Evolutionary conservation across 1,139 yeast genomes (phyloP), one percentile per base, ranked within the genome.

Genomic region (Zhuliangozyma blackwelliae): DNA sequence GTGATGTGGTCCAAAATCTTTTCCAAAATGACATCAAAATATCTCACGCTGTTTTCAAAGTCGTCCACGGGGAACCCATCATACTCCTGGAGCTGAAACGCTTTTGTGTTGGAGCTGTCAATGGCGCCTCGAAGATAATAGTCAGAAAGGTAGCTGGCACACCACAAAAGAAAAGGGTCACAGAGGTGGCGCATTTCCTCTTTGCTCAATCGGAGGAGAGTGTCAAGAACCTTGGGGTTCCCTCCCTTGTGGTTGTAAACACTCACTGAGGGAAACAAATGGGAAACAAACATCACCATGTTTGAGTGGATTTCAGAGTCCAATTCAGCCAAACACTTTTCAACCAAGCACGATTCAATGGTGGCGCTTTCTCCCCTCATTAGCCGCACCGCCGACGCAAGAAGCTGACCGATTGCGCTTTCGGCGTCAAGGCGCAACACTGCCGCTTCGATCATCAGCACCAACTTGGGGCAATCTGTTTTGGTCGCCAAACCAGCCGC

Each of bases 141-240:
- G 2, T 54, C 45, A 0, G 78, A 76, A 16, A 77, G 48, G 39
- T 66, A 67, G 11, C 59, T 55, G 0, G 72, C 70, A 34, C 66
- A 56, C 75, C 80, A 76, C 1, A 52, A 19, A 3, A 52, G 52
- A 40, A 72, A 64, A 1, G 44, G 43, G 4, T 36, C 35, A 1
- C 59, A 44, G 3, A 39, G 48, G 7, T 29, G 25, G 7, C 29
- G 23, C 11, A 36, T 37, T 7, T 40, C 41, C 7, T 29, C 3
- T 20, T 39, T 37, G 1, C 40, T 33, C 2, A 47, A 32, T 4
- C 45, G 30, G 32, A 57, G 35, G 7, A 63, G 47, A 6, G 51
- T 38, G 27, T 46, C 44, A 2, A 61, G 63, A 19, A 64, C 57
- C 10, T 38, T 35, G 7, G 30, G 32, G 10, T 34, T 25, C 26